Conservation (phyloP, 2,329 filamentous ascomycete species). For the Aspergillus clavatus region DNA sequence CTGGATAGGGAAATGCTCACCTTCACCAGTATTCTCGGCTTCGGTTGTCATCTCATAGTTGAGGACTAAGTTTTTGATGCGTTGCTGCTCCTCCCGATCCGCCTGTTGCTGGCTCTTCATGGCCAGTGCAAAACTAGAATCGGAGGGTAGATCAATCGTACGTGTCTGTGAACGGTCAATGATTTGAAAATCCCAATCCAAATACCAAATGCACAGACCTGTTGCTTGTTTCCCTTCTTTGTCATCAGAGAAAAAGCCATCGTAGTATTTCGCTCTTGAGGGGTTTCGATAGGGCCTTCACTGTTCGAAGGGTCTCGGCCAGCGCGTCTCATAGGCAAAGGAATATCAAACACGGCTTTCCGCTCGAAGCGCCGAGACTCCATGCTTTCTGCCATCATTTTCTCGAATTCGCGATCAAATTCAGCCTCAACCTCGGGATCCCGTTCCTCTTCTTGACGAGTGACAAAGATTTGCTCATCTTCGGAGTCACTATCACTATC, state of each 20-base stretch:
- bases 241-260: slow-evolving; percentile 97
- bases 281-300: slow-evolving; percentile 34
- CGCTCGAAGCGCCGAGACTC: slow-evolving; percentile 95
- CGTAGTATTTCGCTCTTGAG: slow-evolving; percentile 48
- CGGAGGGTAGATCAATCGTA: slow-evolving; percentile 76
- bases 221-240: slow-evolving; percentile 91
- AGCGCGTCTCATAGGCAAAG: slow-evolving; percentile 76
- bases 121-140: slow-evolving; percentile 91
- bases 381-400: slow-evolving; percentile 96
- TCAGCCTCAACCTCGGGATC: slow-evolving; percentile 95
- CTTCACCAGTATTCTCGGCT: slow-evolving; percentile 68
- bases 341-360: slow-evolving; percentile 92
- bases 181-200: neutral
- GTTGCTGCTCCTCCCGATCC: slow-evolving; percentile 91
- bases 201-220: slow-evolving; percentile 52
- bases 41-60: slow-evolving; percentile 90
- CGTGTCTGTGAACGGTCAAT: slow-evolving; percentile 59
- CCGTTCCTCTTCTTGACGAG: slow-evolving; percentile 79
- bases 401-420: slow-evolving; percentile 95
- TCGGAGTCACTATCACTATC: slow-evolving; percentile 54
- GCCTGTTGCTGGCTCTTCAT: slow-evolving; percentile 95
- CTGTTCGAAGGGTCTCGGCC: slow-evolving; percentile 53
- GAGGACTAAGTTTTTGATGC: slow-evolving; percentile 95
- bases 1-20: slow-evolving; percentile 51
- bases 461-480: slow-evolving; percentile 88